Conservation (phyloP, 306 rosid genomes). For the Betula pendula region DNA sequence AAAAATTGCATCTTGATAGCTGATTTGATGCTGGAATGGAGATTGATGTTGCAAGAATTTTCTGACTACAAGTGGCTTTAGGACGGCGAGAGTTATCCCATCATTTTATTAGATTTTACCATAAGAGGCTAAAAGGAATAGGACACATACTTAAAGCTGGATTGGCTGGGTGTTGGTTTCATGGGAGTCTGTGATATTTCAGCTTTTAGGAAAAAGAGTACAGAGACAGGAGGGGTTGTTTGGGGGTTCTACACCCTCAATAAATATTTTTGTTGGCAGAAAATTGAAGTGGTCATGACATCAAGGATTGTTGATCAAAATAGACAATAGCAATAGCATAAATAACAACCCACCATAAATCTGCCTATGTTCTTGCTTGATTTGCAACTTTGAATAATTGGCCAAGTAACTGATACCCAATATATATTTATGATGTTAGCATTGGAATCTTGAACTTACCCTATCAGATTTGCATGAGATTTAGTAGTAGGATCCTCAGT, state of each 20-base stretch:
- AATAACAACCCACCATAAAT: not conserved
- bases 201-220: not conserved
- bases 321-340: not conserved
- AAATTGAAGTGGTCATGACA: not conserved
- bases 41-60: not conserved
- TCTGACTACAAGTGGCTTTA: not conserved
- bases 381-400: not conserved
- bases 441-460: too few relatives aligned
- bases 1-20: not conserved
- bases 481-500: not conserved
- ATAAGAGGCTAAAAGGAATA: not conserved
- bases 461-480: not conserved
- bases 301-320: not conserved
- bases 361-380: not conserved
- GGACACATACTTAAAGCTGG: not conserved
- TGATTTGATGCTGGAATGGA: not conserved
- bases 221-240: not conserved
- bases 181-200: not conserved
- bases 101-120: not conserved
- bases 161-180: not conserved
- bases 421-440: too few relatives aligned
- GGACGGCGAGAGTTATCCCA: not conserved
- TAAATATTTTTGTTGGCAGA: not conserved
- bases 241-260: not conserved
- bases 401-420: too few relatives aligned